Evolutionary conservation across 2,329 filamentous ascomycete genomes (phyloP).

Genomic region (Stachybotrys echinatus): DNA sequence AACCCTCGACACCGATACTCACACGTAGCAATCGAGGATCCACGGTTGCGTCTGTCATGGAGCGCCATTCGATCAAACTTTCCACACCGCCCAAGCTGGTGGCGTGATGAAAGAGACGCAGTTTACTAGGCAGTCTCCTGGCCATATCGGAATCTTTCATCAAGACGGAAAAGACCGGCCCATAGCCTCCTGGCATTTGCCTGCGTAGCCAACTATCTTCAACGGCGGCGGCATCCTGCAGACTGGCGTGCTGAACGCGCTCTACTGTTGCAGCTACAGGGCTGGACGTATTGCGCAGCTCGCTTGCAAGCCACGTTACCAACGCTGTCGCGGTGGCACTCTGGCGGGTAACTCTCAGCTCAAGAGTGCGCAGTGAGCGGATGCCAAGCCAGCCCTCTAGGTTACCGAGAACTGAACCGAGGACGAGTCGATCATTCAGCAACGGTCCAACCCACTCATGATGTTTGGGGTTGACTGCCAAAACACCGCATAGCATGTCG

Average conservation of each 20-base stretch:
- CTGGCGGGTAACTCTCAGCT: constrained; percentile 75
- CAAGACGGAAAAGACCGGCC: constrained; percentile 77
- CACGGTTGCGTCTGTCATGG: constrained; percentile 74
- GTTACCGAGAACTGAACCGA: constrained; percentile 83
- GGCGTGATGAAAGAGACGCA: constrained; percentile 86
- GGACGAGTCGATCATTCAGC: constrained; percentile 62
- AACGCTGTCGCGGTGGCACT: constrained; percentile 63
- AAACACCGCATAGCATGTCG: constrained; percentile 84
- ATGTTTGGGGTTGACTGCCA: constrained; percentile 56
- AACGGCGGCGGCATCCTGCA: constrained; percentile 60
- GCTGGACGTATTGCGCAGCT: constrained; percentile 33
- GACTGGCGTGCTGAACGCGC: constrained; percentile 68
- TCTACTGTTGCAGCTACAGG: constrained; percentile 49
- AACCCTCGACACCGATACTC: constrained; percentile 81
- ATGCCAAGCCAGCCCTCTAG: constrained; percentile 91
- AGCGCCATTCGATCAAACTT: constrained; percentile 92
- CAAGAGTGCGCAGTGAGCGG: constrained; percentile 77
- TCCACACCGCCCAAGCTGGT: constrained; percentile 93
- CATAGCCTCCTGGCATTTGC: constrained; percentile 91
- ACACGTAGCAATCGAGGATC: constrained; percentile 71
- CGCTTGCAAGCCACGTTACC: constrained; percentile 63
- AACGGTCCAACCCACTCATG: constrained; percentile 57
- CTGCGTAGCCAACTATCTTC: constrained; percentile 65
- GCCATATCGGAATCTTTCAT: constrained; percentile 59
- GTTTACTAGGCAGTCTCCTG: constrained; percentile 66